Base-by-base conservation (phyloP, 768 basidiomycete genomes). In the Pisolithus sp. region DNA sequence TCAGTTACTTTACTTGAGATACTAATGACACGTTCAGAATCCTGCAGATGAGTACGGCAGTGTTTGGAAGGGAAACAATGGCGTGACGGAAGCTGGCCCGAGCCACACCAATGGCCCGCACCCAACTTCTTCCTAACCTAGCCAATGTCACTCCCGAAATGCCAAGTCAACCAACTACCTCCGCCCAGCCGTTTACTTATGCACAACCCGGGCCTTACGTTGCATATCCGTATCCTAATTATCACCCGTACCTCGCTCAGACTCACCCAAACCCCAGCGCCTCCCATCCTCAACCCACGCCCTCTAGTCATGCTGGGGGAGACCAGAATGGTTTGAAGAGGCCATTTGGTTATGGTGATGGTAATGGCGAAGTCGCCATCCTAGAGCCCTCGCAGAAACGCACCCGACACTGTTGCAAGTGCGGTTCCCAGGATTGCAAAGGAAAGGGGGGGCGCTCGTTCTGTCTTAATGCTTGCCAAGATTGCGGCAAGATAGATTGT, bases 401-500 rank as follows among this genome's bases (percentile, higher is more conserved):
- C 3, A 80, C 80, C 41, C 83, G 88, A 38, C 89, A 89, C 60
- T 91, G 88, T 59, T 84, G 83, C 64, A 91, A 91, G 70, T 90
- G 88, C 51, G 88, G 88, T 15, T 82, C 80, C 37, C 81, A 84
- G 66, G 81, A 86, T 21, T 91, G 88, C 65, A 90, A 89, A 63
- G 88, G 88, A 46, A 90, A 89, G 58, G 88, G 88, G 3, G 88
- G 88, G 4, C 73, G 86, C 37, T 71, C 72, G 41, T 89, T 87
- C 62, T 91, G 88, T 62, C 72, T 71, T 58, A 89, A 82, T 63
- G 71, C 80, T 39, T 90, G 88, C 57, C 85, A 87, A 70, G 88
- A 91, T 66, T 91, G 89, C 63, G 85, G 86, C n/a, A 84, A 85
- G 71, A 58, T 84, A 56, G 83, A 86, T 15, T 91, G 88, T 61